phyloP scores from a whole-genome alignment of 495 filamentous ascomycete species.

The Aspergillus panamensis region DNA sequence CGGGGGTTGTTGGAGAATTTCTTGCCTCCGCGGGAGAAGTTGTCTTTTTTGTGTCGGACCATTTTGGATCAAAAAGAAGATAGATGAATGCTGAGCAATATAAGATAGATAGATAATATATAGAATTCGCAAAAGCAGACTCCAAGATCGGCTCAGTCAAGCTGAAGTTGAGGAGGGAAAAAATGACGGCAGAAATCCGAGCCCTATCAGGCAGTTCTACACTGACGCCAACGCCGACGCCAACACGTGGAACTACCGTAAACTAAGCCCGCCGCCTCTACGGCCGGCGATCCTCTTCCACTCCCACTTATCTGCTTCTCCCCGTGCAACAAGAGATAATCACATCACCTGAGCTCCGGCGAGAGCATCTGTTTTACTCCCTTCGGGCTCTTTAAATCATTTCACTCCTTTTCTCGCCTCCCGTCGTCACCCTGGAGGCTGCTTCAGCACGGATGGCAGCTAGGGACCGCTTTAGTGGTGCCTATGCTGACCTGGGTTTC shows the following conservation, averaged over 20 bases:
- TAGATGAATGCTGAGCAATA: background rate
- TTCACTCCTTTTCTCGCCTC: slow-evolving; percentile 12
- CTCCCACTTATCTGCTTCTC: slow-evolving; percentile 23
- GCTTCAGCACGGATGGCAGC: slow-evolving; percentile 92
- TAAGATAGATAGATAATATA: background rate
- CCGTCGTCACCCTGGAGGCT: slow-evolving; percentile 70
- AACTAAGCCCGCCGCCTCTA: slow-evolving; percentile 13
- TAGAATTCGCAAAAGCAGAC: background rate
- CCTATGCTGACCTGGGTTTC: slow-evolving; percentile 69
- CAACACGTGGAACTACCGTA: slow-evolving; percentile 25
- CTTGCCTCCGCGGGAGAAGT: slow-evolving; percentile 67
- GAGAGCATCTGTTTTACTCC: slow-evolving; percentile 9
- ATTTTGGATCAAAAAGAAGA: slow-evolving; percentile 27
- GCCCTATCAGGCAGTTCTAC: background rate
- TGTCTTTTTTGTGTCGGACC: slow-evolving; percentile 95
- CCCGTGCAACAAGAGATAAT: slow-evolving; percentile 2
- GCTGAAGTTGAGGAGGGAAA: background rate
- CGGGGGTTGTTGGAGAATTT: slow-evolving; percentile 52
- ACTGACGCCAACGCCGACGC: slow-evolving; percentile 15
- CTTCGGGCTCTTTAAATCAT: slow-evolving; percentile 10
- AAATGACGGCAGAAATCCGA: background rate
- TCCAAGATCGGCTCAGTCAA: background rate
- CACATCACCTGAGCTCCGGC: slow-evolving; percentile 10
- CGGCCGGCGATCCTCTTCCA: slow-evolving; percentile 6
- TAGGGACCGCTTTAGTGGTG: slow-evolving; percentile 89